Evolutionary conservation across 2,329 filamentous ascomycete genomes (phyloP), one percentile per base, ranked within the genome.

Genomic region (Stagonosporopsis cucurbitacearum): DNA sequence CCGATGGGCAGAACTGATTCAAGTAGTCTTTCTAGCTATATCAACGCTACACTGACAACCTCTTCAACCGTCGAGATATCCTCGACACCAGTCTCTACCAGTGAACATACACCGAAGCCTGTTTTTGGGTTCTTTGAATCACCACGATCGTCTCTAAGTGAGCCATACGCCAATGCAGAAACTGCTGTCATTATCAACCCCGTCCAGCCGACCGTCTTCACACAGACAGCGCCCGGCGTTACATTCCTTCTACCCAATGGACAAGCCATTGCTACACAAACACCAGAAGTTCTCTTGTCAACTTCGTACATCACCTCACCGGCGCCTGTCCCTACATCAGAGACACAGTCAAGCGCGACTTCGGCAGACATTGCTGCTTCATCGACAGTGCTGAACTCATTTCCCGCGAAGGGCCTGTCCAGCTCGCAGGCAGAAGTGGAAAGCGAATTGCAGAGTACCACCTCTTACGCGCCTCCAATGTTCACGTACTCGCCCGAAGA

Each of bases 151-250:
- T 56, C 61, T 25, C 26, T 50, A 15, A 57, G 57, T 39, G 56
- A 51, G 36, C 48, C 57, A 17, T 45, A 40, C 33, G 67, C 65
- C 22, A 60, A 72, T 28, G 71, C 66, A 36, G 67, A 74, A 25
- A 71, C 73, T 42, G 71, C 69, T 50, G 54, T 75, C 6, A 57
- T 74, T 8, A 66, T 75, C 28, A 63, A 71, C 25, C 74, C 74
- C 1, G 65, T 76, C 3, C 61, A 68, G 32, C 65, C 53, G 3
- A 69, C 70, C 1, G 51, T 74, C 25, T 64, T 71, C 43, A 71
- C 67, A 12, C 54, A 57, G 5, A 65, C 66, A 37, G 52, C 61
- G 54, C 51, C 71, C 17, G 70, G 64, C 15, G 65, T 75, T 36
- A 76, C 72, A 3, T 76, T 75, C 42, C 51, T 67, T 12, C 57